Evolutionary conservation across 345 rosid genomes (phyloP), one percentile per base, ranked within the genome.

Genomic region (Punica granatum): DNA sequence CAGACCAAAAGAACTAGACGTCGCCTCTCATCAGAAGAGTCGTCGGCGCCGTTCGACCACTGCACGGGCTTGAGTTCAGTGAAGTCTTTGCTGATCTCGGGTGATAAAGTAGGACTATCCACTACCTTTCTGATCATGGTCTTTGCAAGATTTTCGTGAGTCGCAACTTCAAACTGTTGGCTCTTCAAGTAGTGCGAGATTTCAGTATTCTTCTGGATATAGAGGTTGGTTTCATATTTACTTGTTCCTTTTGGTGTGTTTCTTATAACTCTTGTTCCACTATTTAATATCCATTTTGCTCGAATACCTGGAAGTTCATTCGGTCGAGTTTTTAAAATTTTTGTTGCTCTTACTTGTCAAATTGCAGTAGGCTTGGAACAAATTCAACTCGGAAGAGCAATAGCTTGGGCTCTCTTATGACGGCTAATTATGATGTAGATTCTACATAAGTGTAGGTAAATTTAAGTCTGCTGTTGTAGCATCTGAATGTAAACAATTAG

Each of bases 291-390:
- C 64, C 64, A 11, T 13, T n/a, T n/a, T n/a, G n/a, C n/a, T n/a
- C n/a, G n/a, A n/a, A n/a, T n/a, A n/a, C n/a, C n/a, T n/a, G n/a
- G 15, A 28, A 28, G 36, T 18, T 59, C 8, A 34, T 25, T 12
- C 14, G 35, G 13, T 60, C 19, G 33, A 42, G 23, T 65, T 43
- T 6, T 65, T 41, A n/a, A 1, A 25, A n/a, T 30, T 66, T 6
- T 42, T 44, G 30, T 54, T 37, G 48, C 2, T 37, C 16, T 44
- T 61, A 64, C 10, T 69, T 72, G 7, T 69, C 73, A 41, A 69
- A 71, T 67, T 77, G 19, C 92, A 91, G 96, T 97, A 91, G 79
- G 96, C 92, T 46, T 94, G n/a, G n/a, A n/a, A n/a, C n/a, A n/a
- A n/a, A n/a, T n/a, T n/a, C n/a, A n/a, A n/a, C n/a, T n/a, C n/a